Evolutionary conservation across 2,329 filamentous ascomycete species (phyloP).

Genomic region (Aspergillus neotritici): DNA sequence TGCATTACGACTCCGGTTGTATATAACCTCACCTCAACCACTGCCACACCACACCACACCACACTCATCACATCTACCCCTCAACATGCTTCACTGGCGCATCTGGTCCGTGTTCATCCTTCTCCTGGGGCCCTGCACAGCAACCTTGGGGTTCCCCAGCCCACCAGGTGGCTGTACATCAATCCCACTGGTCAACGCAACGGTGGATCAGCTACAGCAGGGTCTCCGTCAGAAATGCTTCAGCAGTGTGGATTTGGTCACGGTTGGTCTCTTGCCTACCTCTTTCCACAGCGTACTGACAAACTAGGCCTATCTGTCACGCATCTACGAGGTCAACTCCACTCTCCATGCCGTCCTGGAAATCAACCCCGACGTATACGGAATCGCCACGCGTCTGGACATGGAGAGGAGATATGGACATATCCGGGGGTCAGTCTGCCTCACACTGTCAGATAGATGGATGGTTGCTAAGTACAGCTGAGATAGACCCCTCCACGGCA

Average conservation of each 20-base stretch:
- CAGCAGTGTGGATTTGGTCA: slow-evolving; percentile 54
- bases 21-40: no score
- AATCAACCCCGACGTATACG: slow-evolving; percentile 51
- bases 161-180: slow-evolving; percentile 12
- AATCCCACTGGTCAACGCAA: slow-evolving; percentile 46
- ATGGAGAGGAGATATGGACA: slow-evolving; percentile 44
- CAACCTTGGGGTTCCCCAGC: no score
- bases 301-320: slow-evolving; percentile 44
- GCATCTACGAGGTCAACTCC: slow-evolving; percentile 50
- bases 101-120: no score
- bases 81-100: no score
- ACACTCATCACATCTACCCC: no score
- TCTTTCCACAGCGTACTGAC: not conserved
- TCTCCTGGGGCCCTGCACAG: no score
- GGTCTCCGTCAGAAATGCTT: slow-evolving; percentile 49
- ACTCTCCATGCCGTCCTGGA: slow-evolving; percentile 50
- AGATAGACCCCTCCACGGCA: slow-evolving; percentile 54
- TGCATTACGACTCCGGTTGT: no score
- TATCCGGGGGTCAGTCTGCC: slow-evolving; percentile 36
- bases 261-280: slow-evolving; percentile 17
- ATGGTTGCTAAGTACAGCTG: not conserved
- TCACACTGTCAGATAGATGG: not conserved
- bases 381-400: slow-evolving; percentile 47
- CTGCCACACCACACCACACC: no score
- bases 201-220: slow-evolving; percentile 45